These are phyloP conservation scores for Phialemonium atrogriseum DNA, from an alignment of 2,329 filamentous ascomycete species.

Conservation along the genomic window DNA sequence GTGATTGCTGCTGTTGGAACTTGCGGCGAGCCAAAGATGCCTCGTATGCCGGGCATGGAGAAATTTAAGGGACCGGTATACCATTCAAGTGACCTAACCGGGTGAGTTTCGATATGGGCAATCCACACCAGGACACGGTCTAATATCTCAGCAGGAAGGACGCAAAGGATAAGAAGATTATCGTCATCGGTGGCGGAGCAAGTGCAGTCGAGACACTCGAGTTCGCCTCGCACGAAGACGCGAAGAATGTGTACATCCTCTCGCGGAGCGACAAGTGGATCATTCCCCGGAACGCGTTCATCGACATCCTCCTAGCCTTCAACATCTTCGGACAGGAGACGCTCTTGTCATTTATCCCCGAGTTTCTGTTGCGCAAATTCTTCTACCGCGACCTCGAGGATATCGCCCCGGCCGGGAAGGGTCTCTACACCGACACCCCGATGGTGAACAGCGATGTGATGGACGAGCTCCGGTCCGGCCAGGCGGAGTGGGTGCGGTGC, in stretches of 20 bases:
- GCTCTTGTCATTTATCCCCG: conserved; percentile 67
- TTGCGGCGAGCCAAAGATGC: conserved; percentile 68
- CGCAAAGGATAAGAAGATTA: conserved; percentile 65
- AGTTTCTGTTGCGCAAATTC: conserved; percentile 63
- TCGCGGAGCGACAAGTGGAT: conserved; percentile 81
- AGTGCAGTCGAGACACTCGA: conserved; percentile 78
- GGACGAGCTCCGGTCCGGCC: conserved; percentile 61
- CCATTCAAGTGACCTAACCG: conserved; percentile 69
- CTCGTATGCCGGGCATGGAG: conserved; percentile 60
- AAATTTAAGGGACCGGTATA: conserved; percentile 63
- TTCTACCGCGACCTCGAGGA: conserved; percentile 78
- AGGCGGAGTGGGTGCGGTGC: conserved; percentile 72
- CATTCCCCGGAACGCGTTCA: conserved; percentile 68
- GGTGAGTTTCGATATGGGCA: conserved; percentile 25
- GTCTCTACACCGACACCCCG: conserved; percentile 75
- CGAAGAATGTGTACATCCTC: conserved; percentile 62
- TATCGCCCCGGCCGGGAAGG: conserved; percentile 60
- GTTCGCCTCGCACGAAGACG: conserved; percentile 61
- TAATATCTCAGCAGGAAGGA: conserved; percentile 37
- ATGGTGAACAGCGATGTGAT: conserved; percentile 84
- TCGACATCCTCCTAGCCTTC: conserved; percentile 65
- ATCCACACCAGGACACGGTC: background rate
- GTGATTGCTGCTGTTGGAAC: conserved; percentile 72
- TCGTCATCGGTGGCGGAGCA: conserved; percentile 71
- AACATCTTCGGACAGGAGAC: conserved; percentile 78